These are phyloP conservation scores for Mycena epipterygia DNA, from an alignment of 768 basidiomycete species.

Conservation along the genomic window DNA sequence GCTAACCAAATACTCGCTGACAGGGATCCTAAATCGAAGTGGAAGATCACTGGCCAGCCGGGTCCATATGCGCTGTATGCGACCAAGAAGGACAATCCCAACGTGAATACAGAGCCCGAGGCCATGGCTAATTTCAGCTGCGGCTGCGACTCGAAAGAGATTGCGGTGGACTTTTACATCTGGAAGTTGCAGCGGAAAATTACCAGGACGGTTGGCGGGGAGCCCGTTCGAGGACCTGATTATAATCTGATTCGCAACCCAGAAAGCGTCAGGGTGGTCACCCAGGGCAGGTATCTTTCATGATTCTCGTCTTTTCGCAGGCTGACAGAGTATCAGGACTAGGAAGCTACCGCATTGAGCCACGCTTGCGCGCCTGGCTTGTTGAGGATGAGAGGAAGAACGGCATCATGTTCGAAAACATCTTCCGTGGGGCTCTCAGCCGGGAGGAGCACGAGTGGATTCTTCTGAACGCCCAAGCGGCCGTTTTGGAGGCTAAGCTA, in stretches of 20 bases:
- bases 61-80: too few species aligned
- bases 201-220: neutral
- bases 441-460: neutral
- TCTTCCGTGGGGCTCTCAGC: neutral
- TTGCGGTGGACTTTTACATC: neutral
- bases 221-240: neutral
- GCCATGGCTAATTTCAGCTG: neutral
- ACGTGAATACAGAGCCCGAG: neutral
- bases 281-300: neutral
- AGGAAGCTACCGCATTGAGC: neutral
- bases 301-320: neutral
- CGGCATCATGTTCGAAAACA: neutral
- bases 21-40: neutral
- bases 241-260: neutral
- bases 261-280: neutral
- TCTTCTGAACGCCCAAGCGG: neutral
- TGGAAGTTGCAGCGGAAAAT: neutral
- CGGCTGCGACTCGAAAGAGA: neutral
- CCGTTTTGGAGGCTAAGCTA: too few species aligned
- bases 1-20: neutral
- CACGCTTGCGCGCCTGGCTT: neutral
- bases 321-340: neutral
- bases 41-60: neutral
- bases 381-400: neutral
- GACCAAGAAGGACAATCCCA: neutral